phyloP scores from a whole-genome alignment of 2,329 filamentous ascomycete species.

The Ceratocystis harringtonii region DNA sequence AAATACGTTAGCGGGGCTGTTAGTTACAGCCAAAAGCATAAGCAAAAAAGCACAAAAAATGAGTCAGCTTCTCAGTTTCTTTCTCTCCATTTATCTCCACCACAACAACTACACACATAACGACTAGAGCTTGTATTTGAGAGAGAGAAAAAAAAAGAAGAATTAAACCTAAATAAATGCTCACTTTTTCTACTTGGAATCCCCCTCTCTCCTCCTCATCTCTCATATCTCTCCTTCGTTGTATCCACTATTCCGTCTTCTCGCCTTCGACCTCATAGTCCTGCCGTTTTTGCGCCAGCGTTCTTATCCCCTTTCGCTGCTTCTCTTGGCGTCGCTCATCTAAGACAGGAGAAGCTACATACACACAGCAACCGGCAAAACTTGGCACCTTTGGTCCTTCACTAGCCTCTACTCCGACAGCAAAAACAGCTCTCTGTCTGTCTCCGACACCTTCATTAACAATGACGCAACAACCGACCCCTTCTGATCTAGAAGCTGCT shows the following conservation, averaged over 20 bases:
- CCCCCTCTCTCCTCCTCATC: not conserved
- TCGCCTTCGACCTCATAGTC: too few species aligned
- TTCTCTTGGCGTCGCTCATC: too few species aligned
- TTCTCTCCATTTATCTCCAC: conserved; percentile 2
- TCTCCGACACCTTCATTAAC: not conserved
- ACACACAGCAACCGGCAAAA: too few species aligned
- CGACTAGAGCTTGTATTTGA: not conserved
- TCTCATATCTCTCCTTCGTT: not conserved
- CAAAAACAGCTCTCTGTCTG: not conserved
- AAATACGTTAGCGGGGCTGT: conserved; percentile 6
- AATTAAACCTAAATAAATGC: not conserved
- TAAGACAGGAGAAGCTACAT: too few species aligned
- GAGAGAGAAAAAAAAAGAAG: not conserved
- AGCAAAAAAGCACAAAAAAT: conserved; percentile 6
- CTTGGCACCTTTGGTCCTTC: too few species aligned
- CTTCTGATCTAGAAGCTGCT: not conserved
- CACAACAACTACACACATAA: not conserved
- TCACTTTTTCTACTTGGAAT: not conserved
- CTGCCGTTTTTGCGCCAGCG: too few species aligned
- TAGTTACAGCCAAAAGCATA: not conserved
- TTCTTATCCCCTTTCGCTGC: too few species aligned
- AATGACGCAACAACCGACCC: conserved; percentile 10
- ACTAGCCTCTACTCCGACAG: not conserved
- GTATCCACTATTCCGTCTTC: not conserved
- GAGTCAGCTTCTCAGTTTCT: not conserved